Evolutionary conservation across 257 asterid genomes (phyloP).

Genomic region (Haberlea rhodopensis): DNA sequence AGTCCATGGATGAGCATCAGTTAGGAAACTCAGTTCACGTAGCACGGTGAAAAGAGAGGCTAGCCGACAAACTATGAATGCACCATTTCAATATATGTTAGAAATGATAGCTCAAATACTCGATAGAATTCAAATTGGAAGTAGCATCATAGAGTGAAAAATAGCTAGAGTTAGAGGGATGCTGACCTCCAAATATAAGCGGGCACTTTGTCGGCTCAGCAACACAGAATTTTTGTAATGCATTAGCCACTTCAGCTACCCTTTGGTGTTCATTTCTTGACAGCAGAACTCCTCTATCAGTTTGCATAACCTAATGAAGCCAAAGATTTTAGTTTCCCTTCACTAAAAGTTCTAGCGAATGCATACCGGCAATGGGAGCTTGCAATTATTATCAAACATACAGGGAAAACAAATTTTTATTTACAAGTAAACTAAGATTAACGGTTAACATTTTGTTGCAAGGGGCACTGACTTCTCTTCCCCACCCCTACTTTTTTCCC

Average conservation of each 20-base stretch:
- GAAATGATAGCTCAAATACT: background rate
- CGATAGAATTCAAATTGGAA: background rate
- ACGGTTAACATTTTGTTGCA: too few relatives aligned
- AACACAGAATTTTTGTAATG: slow-evolving; percentile 57
- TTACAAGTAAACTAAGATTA: background rate
- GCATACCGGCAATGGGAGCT: too few relatives aligned
- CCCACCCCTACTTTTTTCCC: too few relatives aligned
- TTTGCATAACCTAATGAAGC: slow-evolving; percentile 48
- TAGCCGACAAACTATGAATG: background rate
- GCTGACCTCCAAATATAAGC: slow-evolving; percentile 85
- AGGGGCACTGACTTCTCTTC: too few relatives aligned
- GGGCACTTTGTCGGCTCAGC: slow-evolving; percentile 83
- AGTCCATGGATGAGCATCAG: background rate
- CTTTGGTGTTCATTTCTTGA: slow-evolving; percentile 54
- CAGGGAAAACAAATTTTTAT: background rate
- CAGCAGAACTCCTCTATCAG: slow-evolving; percentile 74
- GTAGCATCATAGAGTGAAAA: background rate
- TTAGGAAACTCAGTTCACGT: background rate
- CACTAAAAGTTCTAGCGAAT: background rate
- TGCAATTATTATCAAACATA: background rate
- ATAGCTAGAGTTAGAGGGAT: background rate
- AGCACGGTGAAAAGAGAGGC: background rate
- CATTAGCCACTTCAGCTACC: slow-evolving; percentile 67
- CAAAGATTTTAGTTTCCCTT: slow-evolving; percentile 19
- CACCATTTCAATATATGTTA: background rate